phyloP scores from a whole-genome alignment of 148 eudicot species.

The Pharnaceum exiguum region DNA sequence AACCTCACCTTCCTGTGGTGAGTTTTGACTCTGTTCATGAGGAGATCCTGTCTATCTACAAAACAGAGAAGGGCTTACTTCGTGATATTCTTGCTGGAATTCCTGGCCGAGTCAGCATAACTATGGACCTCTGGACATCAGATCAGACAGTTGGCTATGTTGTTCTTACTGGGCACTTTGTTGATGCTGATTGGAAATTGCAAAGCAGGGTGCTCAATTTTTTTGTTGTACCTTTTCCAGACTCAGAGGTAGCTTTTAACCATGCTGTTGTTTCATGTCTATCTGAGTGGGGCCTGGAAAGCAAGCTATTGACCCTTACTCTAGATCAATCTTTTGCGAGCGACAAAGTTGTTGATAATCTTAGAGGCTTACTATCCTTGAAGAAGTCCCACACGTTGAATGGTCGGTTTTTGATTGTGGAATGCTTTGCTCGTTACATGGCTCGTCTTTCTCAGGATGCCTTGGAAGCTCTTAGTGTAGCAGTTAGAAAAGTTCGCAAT shows the following conservation, averaged over 20 bases:
- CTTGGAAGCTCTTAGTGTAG: slow-evolving; percentile 29
- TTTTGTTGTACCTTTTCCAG: slow-evolving; percentile 55
- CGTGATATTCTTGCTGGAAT: slow-evolving; percentile 39
- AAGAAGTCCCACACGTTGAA: slow-evolving; percentile 46
- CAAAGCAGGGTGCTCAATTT: slow-evolving; percentile 57
- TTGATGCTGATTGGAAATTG: slow-evolving; percentile 67
- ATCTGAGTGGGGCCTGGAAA: slow-evolving; percentile 60
- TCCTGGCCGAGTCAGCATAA: slow-evolving; percentile 61
- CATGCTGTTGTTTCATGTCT: slow-evolving; percentile 62
- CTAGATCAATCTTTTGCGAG: slow-evolving; percentile 57
- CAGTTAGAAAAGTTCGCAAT: slow-evolving; percentile 59
- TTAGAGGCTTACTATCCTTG: slow-evolving; percentile 55
- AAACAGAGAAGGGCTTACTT: slow-evolving; percentile 44
- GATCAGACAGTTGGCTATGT: slow-evolving; percentile 56
- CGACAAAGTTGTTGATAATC: slow-evolving; percentile 40
- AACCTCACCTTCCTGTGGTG: slow-evolving; percentile 23
- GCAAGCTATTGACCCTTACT: slow-evolving; percentile 67
- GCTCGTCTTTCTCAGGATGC: slow-evolving; percentile 57
- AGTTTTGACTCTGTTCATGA: slow-evolving; percentile 17
- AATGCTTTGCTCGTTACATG: slow-evolving; percentile 65
- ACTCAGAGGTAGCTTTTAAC: slow-evolving; percentile 61
- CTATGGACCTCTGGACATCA: slow-evolving; percentile 63
- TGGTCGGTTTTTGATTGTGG: slow-evolving; percentile 57
- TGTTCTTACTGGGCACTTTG: slow-evolving; percentile 51
- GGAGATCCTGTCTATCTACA: slow-evolving; percentile 35